Evolutionary conservation across 2,329 filamentous ascomycete genomes (phyloP), one percentile per base, ranked within the genome.

Genomic region (Penicillium sp.): DNA sequence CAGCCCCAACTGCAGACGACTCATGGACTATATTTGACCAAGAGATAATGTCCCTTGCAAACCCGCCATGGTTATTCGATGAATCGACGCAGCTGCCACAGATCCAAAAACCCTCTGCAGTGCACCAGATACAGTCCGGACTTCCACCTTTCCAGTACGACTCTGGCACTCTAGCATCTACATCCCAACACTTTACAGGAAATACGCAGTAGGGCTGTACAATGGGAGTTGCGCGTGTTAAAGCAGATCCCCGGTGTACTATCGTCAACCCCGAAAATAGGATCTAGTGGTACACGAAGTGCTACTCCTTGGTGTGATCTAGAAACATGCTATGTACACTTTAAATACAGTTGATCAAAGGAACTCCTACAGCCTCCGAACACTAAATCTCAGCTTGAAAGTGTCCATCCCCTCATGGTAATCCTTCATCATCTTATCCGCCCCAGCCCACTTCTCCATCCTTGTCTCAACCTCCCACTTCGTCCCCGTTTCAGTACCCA

Each of bases 401-500:
- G 58, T 58, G 18, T 62, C 34, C 44, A 61, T 32, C 18, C 50
- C 58, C 6, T 24, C 55, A 53, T 61, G 59, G 39, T 53, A 61
- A 6, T 42, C 49, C n/a, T 31, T 53, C 44, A 58, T 58, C 11
- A 26, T 44, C 20, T 22, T 38, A 53, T 61, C 56, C 1, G 54
- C 24, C 0, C 56, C 60, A 39, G 37, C 52, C 62, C 61, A 65
- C 11, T 52, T 45, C 46, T 64, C 60, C 32, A 58, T 54, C 50
- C 57, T 42, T 47, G 54, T 32, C 26, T 61, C 43, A 42, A 81
- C 78, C 49, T 72, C 69, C 82, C 82, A 84, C 39, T 63, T 66
- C 1, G 81, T 83, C 24, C 72, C 74, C 0, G 82, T 84, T 50
- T 78, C 65, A 32, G 56, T 59, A 9, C 81, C 81, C 26, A 84